Conservation (phyloP, 176 grass and related monocot species). For the Phyllostachys edulis region DNA sequence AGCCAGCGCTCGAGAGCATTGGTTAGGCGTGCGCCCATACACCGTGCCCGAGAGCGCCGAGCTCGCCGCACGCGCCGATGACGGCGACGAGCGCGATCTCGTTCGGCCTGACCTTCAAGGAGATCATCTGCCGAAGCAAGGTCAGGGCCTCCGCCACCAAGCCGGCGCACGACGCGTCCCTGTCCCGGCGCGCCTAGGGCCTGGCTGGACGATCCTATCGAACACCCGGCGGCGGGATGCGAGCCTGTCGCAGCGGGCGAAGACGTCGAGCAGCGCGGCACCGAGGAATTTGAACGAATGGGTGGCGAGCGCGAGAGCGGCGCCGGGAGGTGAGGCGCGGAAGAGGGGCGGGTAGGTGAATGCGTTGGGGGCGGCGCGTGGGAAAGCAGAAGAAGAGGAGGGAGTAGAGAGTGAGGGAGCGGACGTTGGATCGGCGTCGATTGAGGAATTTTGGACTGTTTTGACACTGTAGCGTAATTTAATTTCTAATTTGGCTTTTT, state of each 20-base stretch:
- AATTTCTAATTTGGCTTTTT: no score
- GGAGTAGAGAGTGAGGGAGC: constrained; percentile 38
- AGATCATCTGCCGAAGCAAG: not conserved
- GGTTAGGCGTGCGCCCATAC: constrained; percentile 34
- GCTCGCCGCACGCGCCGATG: constrained; percentile 33
- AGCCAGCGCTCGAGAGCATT: not conserved
- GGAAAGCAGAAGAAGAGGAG: constrained; percentile 2
- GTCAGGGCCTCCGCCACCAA: not conserved
- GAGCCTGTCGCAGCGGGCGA: constrained; percentile 19
- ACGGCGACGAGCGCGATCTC: constrained; percentile 40
- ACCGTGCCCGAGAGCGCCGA: constrained; percentile 31
- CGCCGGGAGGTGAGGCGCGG: constrained; percentile 18
- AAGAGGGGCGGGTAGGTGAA: constrained; percentile 44
- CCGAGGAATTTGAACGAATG: not conserved
- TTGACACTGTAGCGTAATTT: no score
- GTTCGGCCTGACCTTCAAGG: not conserved
- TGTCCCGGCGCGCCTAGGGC: constrained; percentile 19
- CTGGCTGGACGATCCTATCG: not conserved
- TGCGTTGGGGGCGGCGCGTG: constrained; percentile 16
- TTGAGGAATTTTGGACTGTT: no score
- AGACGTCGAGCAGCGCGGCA: constrained; percentile 31
- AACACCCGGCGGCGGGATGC: constrained; percentile 19
- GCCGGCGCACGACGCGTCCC: not conserved
- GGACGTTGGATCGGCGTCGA: no score
- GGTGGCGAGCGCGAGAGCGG: not conserved